Evolutionary conservation across 345 rosid species (phyloP).

Genomic region (Litchi chinensis): DNA sequence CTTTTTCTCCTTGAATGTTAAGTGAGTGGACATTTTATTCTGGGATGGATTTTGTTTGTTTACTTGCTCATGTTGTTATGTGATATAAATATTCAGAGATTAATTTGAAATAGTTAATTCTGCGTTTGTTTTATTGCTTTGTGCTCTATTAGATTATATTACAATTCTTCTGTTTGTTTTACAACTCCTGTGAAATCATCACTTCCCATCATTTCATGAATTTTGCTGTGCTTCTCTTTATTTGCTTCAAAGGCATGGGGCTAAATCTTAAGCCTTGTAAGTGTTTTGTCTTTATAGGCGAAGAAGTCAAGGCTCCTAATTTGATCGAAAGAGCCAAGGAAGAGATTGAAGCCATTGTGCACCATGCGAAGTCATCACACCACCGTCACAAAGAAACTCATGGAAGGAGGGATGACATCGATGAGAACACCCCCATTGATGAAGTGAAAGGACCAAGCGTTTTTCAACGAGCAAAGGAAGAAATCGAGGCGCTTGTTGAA

Average conservation of each 20-base stretch:
- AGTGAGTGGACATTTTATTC: neutral
- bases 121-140: neutral
- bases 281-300: slow-evolving; percentile 11
- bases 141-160: neutral
- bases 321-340: slow-evolving; percentile 48
- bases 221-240: neutral
- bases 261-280: slow-evolving; percentile 12
- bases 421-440: slow-evolving; percentile 41
- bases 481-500: slow-evolving; percentile 51
- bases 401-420: slow-evolving; percentile 46
- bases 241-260: slow-evolving; percentile 1
- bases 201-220: neutral
- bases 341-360: slow-evolving; percentile 43
- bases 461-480: slow-evolving; percentile 58
- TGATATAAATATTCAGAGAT: slow-evolving; percentile 32
- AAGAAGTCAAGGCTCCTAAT: slow-evolving; percentile 36
- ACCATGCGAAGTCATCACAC: slow-evolving; percentile 29
- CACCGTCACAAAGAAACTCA: slow-evolving; percentile 53
- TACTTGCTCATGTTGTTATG: neutral
- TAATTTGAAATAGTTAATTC: slow-evolving; percentile 12
- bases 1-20: neutral
- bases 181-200: slow-evolving; percentile 4
- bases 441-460: slow-evolving; percentile 63
- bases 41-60: neutral
- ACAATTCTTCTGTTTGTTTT: neutral